Evolutionary conservation across 2,329 filamentous ascomycete genomes (phyloP).

Genomic region (Macrophomina tecta): DNA sequence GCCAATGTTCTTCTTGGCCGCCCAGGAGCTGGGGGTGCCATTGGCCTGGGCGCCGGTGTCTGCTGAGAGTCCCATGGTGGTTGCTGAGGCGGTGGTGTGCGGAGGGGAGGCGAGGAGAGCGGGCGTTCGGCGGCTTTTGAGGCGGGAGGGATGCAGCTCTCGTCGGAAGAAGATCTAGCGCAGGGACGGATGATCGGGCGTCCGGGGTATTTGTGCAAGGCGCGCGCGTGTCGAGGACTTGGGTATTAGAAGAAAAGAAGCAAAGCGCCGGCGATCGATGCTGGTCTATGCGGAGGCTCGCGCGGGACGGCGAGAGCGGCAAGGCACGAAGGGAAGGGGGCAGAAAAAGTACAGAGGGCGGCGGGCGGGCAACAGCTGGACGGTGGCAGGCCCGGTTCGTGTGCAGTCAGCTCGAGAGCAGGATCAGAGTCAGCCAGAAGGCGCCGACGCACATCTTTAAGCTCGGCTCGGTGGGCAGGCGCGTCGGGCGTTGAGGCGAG

Average conservation of each 20-base stretch:
- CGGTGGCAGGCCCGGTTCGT: background rate
- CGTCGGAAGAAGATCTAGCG: constrained; percentile 2
- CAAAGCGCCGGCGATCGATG: constrained; percentile 9
- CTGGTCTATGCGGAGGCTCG: background rate
- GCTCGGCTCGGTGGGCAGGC: background rate
- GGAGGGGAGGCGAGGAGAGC: background rate
- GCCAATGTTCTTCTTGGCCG: constrained; percentile 81
- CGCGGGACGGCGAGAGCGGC: background rate
- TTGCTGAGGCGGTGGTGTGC: background rate
- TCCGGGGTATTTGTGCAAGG: background rate
- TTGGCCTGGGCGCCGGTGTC: constrained; percentile 46
- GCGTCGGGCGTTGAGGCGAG: background rate
- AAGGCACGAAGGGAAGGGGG: background rate
- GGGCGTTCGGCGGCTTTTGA: constrained; percentile 8
- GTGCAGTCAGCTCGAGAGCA: background rate
- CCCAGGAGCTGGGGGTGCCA: constrained; percentile 68
- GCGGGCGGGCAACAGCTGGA: background rate
- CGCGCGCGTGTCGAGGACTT: background rate
- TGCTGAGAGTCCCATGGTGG: constrained; percentile 23
- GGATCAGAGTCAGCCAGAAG: background rate
- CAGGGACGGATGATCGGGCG: constrained; percentile 1
- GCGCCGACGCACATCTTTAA: background rate
- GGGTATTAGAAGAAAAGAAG: constrained; percentile 9
- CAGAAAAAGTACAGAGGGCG: background rate
- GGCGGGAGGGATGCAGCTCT: background rate